Conservation (phyloP, 108 stramenopile genomes). For the Skeletonema menzelii region DNA sequence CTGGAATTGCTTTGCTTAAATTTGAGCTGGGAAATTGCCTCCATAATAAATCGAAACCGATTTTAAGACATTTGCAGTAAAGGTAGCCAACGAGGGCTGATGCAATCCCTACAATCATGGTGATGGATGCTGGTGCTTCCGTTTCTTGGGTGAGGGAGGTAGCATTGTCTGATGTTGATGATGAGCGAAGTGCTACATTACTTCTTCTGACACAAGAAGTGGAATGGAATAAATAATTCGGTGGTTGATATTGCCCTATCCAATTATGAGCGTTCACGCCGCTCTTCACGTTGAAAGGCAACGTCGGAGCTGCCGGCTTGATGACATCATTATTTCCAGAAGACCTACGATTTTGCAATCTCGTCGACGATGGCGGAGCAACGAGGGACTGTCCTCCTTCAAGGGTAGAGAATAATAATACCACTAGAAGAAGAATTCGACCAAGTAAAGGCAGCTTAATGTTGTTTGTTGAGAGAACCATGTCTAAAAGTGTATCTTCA, state of each 20-base stretch:
- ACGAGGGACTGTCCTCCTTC: background rate
- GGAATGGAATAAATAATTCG: background rate
- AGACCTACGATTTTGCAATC: background rate
- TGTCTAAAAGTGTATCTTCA: too few species aligned
- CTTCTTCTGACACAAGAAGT: background rate
- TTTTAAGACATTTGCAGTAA: conserved; percentile 33
- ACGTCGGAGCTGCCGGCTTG: background rate
- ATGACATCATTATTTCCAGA: background rate
- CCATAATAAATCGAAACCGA: conserved; percentile 33
- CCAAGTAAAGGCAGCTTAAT: background rate
- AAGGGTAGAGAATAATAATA: background rate
- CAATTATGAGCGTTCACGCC: background rate
- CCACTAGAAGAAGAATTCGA: background rate
- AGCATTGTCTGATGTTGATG: background rate
- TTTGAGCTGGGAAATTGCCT: conserved; percentile 12
- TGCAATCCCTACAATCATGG: conserved; percentile 21
- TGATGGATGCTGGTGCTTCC: conserved; percentile 18
- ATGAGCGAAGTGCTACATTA: background rate
- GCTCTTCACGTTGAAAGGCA: background rate
- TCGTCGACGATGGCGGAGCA: background rate
- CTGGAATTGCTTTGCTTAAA: conserved; percentile 8
- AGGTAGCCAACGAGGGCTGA: conserved; percentile 23
- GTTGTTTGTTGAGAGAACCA: background rate
- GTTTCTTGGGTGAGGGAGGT: background rate
- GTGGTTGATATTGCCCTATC: background rate